Conservation (phyloP, 2,329 filamentous ascomycete genomes). For the Keithomyces neogunnii region DNA sequence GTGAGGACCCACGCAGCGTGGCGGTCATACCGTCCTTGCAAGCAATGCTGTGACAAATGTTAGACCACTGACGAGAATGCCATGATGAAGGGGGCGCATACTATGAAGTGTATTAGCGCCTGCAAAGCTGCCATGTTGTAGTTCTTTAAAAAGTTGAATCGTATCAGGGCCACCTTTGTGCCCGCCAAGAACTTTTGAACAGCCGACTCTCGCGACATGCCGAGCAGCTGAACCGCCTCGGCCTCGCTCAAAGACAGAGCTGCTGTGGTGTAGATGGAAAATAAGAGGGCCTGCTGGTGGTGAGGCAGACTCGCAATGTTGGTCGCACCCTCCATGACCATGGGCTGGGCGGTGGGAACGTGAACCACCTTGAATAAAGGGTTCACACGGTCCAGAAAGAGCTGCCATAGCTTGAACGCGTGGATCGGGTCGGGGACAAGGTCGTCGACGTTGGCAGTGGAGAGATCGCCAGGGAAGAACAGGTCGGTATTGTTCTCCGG, state of each 20-base stretch:
- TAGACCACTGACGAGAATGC: constrained; percentile 2
- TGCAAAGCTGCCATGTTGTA: constrained; percentile 52
- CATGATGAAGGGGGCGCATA: constrained; percentile 18
- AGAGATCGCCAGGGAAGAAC: constrained; percentile 34
- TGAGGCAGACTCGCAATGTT: constrained; percentile 46
- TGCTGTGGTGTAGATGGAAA: constrained; percentile 57
- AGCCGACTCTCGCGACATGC: constrained; percentile 39
- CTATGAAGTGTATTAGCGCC: constrained; percentile 49
- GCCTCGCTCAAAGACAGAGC: constrained; percentile 44
- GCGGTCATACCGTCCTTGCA: constrained; percentile 49
- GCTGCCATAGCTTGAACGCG: constrained; percentile 65
- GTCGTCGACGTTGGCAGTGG: constrained; percentile 31
- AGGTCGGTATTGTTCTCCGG: constrained; percentile 46
- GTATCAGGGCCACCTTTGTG: constrained; percentile 39
- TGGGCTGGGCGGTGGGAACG: constrained; percentile 58
- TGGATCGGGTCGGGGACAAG: constrained; percentile 59
- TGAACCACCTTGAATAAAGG: constrained; percentile 67
- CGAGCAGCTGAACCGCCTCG: constrained; percentile 47
- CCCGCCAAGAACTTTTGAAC: constrained; percentile 43
- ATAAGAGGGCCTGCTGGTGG: constrained; percentile 53
- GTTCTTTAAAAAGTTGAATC: constrained; percentile 48
- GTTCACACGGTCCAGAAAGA: constrained; percentile 66
- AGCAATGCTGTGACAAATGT: constrained; percentile 34
- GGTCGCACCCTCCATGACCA: constrained; percentile 53
- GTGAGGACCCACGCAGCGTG: constrained; percentile 54